A percentile compares a stretch with the other conserved stretches of the same genome.
Conservation (phyloP, 2,329 filamentous ascomycete genomes). For the Byssochlamys sp. region DNA sequence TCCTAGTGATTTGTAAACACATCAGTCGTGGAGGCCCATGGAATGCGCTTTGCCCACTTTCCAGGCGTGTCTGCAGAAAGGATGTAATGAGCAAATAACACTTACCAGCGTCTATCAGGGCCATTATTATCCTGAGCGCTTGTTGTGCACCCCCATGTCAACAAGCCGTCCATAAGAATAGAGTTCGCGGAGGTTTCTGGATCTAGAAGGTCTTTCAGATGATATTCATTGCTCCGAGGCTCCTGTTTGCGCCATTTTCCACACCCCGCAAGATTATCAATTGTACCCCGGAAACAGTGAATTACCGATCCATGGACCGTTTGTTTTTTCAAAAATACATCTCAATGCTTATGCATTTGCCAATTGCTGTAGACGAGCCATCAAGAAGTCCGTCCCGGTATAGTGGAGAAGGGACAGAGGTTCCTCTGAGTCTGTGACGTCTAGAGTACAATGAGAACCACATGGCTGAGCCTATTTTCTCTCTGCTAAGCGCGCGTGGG, state of each 20-base stretch:
- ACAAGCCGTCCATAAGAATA: neutral
- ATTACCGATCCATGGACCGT: neutral
- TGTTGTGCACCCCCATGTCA: neutral
- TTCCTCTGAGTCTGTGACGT: no score
- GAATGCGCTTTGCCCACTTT: no score
- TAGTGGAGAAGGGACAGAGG: neutral
- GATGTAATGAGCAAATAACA: neutral
- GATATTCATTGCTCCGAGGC: neutral
- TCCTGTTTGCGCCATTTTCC: neutral
- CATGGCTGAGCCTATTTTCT: neutral
- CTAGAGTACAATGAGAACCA: no score
- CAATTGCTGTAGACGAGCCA: neutral
- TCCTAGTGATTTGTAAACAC: neutral
- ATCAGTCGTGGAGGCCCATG: no score
- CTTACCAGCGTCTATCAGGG: neutral
- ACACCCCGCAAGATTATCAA: neutral
- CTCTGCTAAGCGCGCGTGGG: neutral
- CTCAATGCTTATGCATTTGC: neutral
- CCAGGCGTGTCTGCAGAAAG: neutral
- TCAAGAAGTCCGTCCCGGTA: neutral
- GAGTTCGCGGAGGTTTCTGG: neutral
- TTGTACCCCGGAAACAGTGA: neutral
- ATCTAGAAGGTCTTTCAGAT: neutral
- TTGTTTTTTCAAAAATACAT: neutral
- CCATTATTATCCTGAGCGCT: neutral